Percentiles rank a stretch among this genome's conserved stretches.
These are phyloP conservation scores for Neurospora tetraspora DNA, from an alignment of 495 filamentous ascomycete species.

Conservation along the genomic window DNA sequence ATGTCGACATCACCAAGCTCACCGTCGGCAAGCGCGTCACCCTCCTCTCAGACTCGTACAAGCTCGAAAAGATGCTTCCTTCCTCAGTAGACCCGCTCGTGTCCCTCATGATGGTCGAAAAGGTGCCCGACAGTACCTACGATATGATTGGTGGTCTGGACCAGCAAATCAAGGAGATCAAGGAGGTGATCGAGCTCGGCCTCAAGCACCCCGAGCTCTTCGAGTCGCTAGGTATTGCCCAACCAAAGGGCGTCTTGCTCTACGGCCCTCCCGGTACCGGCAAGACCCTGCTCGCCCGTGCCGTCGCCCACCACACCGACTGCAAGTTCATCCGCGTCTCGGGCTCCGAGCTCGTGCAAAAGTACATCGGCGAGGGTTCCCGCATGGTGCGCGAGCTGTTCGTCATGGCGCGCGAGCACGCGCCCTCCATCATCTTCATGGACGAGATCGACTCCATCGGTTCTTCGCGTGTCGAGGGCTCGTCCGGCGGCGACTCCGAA, in stretches of 20 bases:
- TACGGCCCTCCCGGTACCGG: constrained; percentile 96
- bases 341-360: constrained; percentile 93
- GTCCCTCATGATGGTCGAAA: constrained; percentile 99
- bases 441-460: constrained; percentile 99
- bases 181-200: constrained; percentile 98
- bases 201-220: constrained; percentile 98
- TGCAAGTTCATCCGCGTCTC: constrained; percentile 98
- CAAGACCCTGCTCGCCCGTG: constrained; percentile 91
- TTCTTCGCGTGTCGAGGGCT: constrained; percentile 90
- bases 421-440: constrained; percentile 99
- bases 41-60: constrained; percentile 90
- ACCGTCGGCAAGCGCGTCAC: constrained; percentile 97
- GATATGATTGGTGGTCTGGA: constrained; percentile 99
- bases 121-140: constrained; percentile 98
- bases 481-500: constrained; percentile 93
- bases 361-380: constrained; percentile 97
- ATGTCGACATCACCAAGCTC: constrained; percentile 89
- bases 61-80: constrained; percentile 95
- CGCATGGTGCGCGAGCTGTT: constrained; percentile 99
- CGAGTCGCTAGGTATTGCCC: constrained; percentile 95
- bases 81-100: constrained; percentile 96
- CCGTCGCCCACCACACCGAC: constrained; percentile 95
- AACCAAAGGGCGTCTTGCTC: constrained; percentile 93
- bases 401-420: constrained; percentile 97
- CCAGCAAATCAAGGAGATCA: constrained; percentile 99